Conservation (phyloP, 208 protist genomes). For the Lotmaria passim region DNA sequence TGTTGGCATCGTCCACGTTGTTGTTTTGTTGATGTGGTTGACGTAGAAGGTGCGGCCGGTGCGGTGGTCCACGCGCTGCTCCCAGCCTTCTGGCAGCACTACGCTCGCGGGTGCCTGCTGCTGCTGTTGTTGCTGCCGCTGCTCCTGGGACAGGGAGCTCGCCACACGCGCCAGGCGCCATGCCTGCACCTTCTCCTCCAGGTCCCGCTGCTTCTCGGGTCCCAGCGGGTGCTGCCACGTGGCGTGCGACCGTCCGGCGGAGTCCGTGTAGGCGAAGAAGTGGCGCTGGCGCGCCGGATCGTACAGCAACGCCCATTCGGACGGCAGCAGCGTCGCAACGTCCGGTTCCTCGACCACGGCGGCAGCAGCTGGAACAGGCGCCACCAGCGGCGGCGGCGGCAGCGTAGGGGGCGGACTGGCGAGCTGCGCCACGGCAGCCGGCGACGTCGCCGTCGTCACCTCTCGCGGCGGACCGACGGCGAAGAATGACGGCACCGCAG, state of each 20-base stretch:
- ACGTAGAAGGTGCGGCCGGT: conserved; percentile 72
- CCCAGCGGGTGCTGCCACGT: conserved; percentile 79
- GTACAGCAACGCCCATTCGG: conserved; percentile 65
- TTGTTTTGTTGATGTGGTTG: conserved; percentile 72
- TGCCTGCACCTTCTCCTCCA: conserved; percentile 42
- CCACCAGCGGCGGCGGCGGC: conserved; percentile 21
- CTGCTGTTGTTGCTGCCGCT: conserved; percentile 10
- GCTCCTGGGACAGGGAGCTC: not conserved
- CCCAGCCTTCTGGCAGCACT: conserved; percentile 44
- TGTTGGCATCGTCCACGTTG: conserved; percentile 55
- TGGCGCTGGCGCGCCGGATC: conserved; percentile 51
- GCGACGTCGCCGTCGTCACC: conserved; percentile 32
- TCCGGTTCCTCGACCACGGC: conserved; percentile 38
- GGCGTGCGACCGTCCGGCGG: conserved; percentile 30
- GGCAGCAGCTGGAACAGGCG: not conserved
- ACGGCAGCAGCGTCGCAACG: conserved; percentile 59
- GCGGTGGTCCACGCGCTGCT: conserved; percentile 48
- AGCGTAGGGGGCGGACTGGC: conserved; percentile 23
- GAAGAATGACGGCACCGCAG: conserved; percentile 16
- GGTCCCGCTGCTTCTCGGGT: conserved; percentile 45
- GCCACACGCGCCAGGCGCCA: conserved; percentile 15
- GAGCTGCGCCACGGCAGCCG: conserved; percentile 14
- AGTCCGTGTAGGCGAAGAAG: conserved; percentile 68
- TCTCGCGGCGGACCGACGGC: conserved; percentile 14
- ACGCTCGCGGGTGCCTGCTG: conserved; percentile 12